phyloP scores from a whole-genome alignment of 177 flowering plant species.

The Vitis hybrid region DNA sequence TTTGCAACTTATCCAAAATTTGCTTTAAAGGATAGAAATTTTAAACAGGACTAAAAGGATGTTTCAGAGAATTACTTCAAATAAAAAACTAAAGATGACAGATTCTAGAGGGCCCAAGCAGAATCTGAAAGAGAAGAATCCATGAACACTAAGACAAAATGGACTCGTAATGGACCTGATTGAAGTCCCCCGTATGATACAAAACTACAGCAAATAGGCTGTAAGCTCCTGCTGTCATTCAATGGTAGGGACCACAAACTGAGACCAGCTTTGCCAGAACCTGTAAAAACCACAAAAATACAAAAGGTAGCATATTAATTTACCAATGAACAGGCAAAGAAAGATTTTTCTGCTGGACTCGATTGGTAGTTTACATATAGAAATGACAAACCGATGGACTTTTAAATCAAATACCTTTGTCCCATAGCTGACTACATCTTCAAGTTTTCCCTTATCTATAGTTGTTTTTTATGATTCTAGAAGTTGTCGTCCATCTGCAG shows the following conservation, averaged over 20 bases:
- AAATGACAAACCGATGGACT: not conserved
- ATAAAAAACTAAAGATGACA: too few species aligned
- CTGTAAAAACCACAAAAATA: constrained; percentile 33
- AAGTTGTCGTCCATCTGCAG: constrained; percentile 96
- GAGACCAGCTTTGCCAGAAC: constrained; percentile 93
- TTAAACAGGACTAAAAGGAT: too few species aligned
- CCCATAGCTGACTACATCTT: constrained; percentile 95
- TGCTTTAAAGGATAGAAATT: too few species aligned
- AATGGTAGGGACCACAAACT: constrained; percentile 98
- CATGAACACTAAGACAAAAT: constrained; percentile 3
- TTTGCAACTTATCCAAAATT: too few species aligned
- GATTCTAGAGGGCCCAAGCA: too few species aligned
- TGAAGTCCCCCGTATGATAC: constrained; percentile 99
- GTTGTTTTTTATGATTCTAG: constrained; percentile 97
- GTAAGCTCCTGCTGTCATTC: constrained; percentile 99
- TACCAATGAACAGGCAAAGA: not conserved
- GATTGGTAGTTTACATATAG: not conserved
- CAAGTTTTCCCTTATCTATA: constrained; percentile 97
- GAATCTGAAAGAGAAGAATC: not conserved
- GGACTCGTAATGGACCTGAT: constrained; percentile 61
- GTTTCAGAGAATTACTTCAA: too few species aligned
- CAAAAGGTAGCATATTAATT: not conserved
- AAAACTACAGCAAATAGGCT: constrained; percentile 96
- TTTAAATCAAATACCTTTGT: constrained; percentile 62
- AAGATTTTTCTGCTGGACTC: not conserved